Evolutionary conservation across 305 asterid species (phyloP), one percentile per base, ranked within the genome.

Genomic region (Fraxinus sp.): DNA sequence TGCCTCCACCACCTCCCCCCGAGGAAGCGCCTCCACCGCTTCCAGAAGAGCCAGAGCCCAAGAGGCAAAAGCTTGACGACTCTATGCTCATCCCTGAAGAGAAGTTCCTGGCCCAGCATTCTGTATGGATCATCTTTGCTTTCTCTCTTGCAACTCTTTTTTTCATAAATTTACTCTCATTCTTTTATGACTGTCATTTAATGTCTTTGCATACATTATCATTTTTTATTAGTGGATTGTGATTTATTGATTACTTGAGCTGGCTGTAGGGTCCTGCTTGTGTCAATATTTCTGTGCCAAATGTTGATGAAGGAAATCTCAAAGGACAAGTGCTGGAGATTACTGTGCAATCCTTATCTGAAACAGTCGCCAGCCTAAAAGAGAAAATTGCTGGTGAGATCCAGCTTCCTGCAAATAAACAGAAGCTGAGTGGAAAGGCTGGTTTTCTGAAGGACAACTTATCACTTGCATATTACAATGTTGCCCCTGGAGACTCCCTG

Each of bases 1-100:
- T 95, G 92, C 94, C 92, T 10, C 98, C 97, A n/a, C 98, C 98
- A n/a, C 98, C 98, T 59, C 98, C 97, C 33, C 97, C 97, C 14
- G 97, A 93, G 83, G 98, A 95, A 82, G 97, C 97, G 55, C 99
- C 97, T n/a, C 97, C 98, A 10, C 98, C 98, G 1, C 92, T 93
- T 66, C 99, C 99, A 13, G 98, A 95, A 24, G 99, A 95, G 82
- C 97, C 98, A 1, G 99, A 95, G 86, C 94, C 97, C 71, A 96
- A 96, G 91, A 90, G 92, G 84, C 99, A 90, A 86, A 94, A 89
- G 89, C 93, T 93, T 83, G 99, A 94, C 77, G 98, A 94, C 86
- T 85, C 97, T 77, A 81, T 86, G 79, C 95, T 94, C 77, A 89
- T 94, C 71, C 98, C 97, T 5, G 99, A 94, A 83, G 99, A 95